phyloP scores from a whole-genome alignment of 2,329 filamentous ascomycete species.

The Epichloe baconii region DNA sequence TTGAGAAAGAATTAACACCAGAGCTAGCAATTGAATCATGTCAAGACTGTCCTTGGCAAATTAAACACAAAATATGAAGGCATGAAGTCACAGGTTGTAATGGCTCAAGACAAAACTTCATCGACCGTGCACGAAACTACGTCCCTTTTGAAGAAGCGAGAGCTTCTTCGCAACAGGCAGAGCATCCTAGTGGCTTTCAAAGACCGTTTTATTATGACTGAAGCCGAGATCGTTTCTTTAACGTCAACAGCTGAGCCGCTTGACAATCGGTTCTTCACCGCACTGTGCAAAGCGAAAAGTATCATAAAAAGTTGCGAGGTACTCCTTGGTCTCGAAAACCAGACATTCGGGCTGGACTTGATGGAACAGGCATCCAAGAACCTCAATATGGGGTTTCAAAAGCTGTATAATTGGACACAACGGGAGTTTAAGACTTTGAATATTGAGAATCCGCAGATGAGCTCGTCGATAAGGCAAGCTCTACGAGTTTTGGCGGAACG shows the following conservation, averaged over 20 bases:
- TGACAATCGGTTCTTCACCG: slow-evolving; percentile 69
- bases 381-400: slow-evolving; percentile 83
- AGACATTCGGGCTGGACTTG: slow-evolving; percentile 75
- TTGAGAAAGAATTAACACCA: slow-evolving; percentile 14
- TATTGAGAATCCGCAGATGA: slow-evolving; percentile 88
- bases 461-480: slow-evolving; percentile 67
- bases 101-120: slow-evolving; percentile 61
- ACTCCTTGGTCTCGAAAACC: slow-evolving; percentile 78
- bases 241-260: slow-evolving; percentile 72
- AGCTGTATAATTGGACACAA: slow-evolving; percentile 90
- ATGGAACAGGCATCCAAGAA: slow-evolving; percentile 84
- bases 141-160: slow-evolving; percentile 57
- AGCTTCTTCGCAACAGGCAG: slow-evolving; percentile 67
- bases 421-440: slow-evolving; percentile 86
- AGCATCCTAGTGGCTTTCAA: slow-evolving; percentile 65
- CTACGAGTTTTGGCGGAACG: slow-evolving; percentile 79
- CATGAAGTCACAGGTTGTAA: slow-evolving; percentile 64
- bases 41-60: slow-evolving; percentile 63
- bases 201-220: slow-evolving; percentile 70
- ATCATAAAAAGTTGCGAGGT: slow-evolving; percentile 84
- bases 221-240: slow-evolving; percentile 63
- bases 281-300: slow-evolving; percentile 67
- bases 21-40: slow-evolving; percentile 67
- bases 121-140: slow-evolving; percentile 68
- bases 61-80: slow-evolving; percentile 69